Conservation (phyloP, 805 yeast species). For the Cyberlindnera subsufficiens region DNA sequence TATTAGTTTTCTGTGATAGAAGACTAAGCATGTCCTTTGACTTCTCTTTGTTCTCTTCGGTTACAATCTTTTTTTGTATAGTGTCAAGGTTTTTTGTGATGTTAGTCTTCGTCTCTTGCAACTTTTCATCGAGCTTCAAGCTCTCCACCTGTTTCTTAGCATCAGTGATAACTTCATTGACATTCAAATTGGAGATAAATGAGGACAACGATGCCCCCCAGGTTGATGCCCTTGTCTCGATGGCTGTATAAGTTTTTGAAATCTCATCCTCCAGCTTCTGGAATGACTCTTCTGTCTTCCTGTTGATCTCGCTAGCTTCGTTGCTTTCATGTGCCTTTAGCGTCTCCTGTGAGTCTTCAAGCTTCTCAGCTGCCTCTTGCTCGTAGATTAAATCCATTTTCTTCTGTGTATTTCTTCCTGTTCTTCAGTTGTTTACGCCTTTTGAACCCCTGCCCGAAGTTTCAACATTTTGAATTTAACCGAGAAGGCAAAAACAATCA, state of each 20-base stretch:
- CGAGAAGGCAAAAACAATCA: not conserved
- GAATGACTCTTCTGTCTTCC: slow-evolving; percentile 48
- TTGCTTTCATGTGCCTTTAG: slow-evolving; percentile 9
- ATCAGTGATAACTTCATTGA: slow-evolving; percentile 27
- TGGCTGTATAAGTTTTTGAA: slow-evolving; percentile 39
- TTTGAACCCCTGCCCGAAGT: not conserved
- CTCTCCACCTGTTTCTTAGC: slow-evolving; percentile 18
- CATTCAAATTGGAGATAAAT: slow-evolving; percentile 29
- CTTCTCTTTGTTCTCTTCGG: slow-evolving; percentile 13
- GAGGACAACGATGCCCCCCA: slow-evolving; percentile 30
- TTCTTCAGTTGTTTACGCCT: not conserved
- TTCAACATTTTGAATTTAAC: not conserved
- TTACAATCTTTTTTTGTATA: slow-evolving; percentile 9
- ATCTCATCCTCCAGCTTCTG: slow-evolving; percentile 47
- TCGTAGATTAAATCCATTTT: slow-evolving; percentile 23
- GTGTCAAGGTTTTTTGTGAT: slow-evolving; percentile 9
- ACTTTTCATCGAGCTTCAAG: slow-evolving; percentile 15
- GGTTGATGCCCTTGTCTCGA: slow-evolving; percentile 35
- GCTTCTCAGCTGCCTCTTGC: slow-evolving; percentile 9
- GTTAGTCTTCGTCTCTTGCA: slow-evolving; percentile 8
- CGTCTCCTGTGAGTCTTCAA: slow-evolving; percentile 18
- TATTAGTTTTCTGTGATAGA: slow-evolving; percentile 41
- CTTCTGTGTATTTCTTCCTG: not conserved
- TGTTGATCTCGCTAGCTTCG: slow-evolving; percentile 25
- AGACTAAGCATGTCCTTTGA: slow-evolving; percentile 10